Base-by-base conservation (phyloP, 2,329 filamentous ascomycete genomes). In the Tolypocladium pustulatum region DNA sequence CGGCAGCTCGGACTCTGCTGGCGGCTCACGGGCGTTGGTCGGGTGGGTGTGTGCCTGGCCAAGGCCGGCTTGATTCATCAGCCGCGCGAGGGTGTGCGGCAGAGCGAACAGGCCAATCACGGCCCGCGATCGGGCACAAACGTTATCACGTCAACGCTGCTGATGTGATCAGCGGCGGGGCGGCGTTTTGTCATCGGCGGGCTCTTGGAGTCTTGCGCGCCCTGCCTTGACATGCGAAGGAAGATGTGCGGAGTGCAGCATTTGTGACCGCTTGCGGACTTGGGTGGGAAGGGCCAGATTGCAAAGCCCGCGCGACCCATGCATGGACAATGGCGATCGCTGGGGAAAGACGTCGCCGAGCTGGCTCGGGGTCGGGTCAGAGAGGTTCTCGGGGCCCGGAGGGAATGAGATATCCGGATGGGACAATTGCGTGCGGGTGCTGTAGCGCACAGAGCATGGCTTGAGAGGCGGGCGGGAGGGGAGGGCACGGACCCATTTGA, bases 11-110 rank as follows among this genome's bases (percentile, higher is more conserved):
- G 56, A 54, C 40, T 51, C 20, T n/a, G 54, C 37, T 9, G 46
- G 43, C 25, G 54, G 17, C 37, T 3, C 41, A 25, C 41, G n/a
- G 43, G 46, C 43, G 25, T n/a, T 27, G 5, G 4, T 17, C 30
- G 46, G 7, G 46, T n/a, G 27, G 15, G 9, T 9, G 27, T 27
- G 46, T 51, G 27, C 27, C 49, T 52, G 46, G 46, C n/a, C 46
- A 30, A 7, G 46, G 25, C 25, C 22, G 40, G 15, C 36, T 54
- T 55, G 57, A 58, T 55, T 58, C 57, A 58, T 58, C 57, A 55
- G 58, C 43, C 57, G n/a, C 17, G 34, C 32, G 37, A 40, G 53
- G 53, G 53, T 37, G 53, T 36, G 53, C 53, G 30, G 46, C 46
- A 52, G 46, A 20, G 27, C 5, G 25, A 17, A 20, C 30, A 13